phyloP scores from a whole-genome alignment of 345 rosid species.

The Balakata baccata region DNA sequence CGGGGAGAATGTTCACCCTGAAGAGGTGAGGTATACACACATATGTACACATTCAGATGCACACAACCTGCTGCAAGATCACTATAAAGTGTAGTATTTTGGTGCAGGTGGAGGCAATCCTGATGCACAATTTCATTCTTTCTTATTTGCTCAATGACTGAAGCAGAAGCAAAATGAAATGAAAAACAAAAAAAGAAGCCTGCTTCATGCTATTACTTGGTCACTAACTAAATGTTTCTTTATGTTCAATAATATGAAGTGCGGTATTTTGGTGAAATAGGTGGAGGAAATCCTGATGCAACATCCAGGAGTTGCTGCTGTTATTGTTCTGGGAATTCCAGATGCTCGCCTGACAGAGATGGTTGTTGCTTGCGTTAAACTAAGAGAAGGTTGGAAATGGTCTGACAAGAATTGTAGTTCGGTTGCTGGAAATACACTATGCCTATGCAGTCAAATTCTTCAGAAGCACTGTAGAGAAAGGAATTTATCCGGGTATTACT shows the following conservation, averaged over 20 bases:
- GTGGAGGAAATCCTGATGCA: slow-evolving; percentile 54
- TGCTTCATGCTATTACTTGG: not conserved
- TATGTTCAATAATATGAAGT: not conserved
- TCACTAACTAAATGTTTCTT: not conserved
- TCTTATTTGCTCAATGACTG: not conserved
- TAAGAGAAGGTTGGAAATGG: slow-evolving; percentile 66
- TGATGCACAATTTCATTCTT: slow-evolving; percentile 6
- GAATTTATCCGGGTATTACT: slow-evolving; percentile 55
- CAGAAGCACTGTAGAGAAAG: slow-evolving; percentile 42
- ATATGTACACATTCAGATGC: too few relatives aligned
- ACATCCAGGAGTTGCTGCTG: slow-evolving; percentile 59
- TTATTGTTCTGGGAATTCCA: slow-evolving; percentile 57
- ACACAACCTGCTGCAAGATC: too few relatives aligned
- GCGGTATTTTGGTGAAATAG: slow-evolving; percentile 28
- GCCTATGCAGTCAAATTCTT: slow-evolving; percentile 52
- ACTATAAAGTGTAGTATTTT: not conserved
- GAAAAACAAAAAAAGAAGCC: not conserved
- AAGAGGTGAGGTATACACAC: slow-evolving; percentile 50
- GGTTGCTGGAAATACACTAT: slow-evolving; percentile 12
- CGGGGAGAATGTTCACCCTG: slow-evolving; percentile 84
- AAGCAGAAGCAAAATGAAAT: not conserved
- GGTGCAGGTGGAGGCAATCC: slow-evolving; percentile 55
- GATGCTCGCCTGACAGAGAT: slow-evolving; percentile 62
- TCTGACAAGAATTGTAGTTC: slow-evolving; percentile 26
- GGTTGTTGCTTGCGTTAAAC: slow-evolving; percentile 65